Base-by-base conservation (phyloP, 2,329 filamentous ascomycete species). In the Fusarium tanahbumbuense region DNA sequence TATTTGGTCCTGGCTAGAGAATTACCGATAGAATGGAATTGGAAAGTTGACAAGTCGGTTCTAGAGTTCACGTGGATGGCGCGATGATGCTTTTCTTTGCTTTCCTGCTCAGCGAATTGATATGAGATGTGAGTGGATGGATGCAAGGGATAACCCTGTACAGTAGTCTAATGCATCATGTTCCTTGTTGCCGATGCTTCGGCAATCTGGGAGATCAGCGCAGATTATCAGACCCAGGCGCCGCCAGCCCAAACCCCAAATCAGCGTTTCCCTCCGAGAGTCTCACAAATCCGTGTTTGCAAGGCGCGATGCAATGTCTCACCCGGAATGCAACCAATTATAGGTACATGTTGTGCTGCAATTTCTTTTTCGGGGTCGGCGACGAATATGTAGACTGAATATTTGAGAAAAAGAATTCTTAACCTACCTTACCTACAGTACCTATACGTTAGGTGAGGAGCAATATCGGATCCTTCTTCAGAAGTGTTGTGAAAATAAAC, bases 301-400 rank as follows among this genome's bases (percentile, higher is more conserved):
- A 37, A 37, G 60, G 34, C 46, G 30, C 16, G 40, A 53, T 63
- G 70, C 16, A 42, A 48, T 63, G 70, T 73, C 65, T 74, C 56
- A 44, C 65, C 72, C 40, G 52, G 60, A 60, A 64, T 48, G 58
- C 40, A 63, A 62, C 73, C 34, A 40, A 30, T 52, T 41, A 25
- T 52, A 28, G 27, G 27, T 28, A n/a, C 9, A 40, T 23, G 46
- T 23, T 22, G 15, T 37, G 18, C 27, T 28, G 16, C 44, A 25
- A 37, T 67, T 71, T 27, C 49, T 60, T 60, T 41, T 60, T 60
- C 42, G 46, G 57, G 32, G 40, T 40, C 40, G 58, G 13, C 27
- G 40, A 59, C 11, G 34, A n/a, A 37, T 37, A 22, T 56, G 15
- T 37, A 53, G 48, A 20, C 16, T 37, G 32, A 37, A 37, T 37